Base-by-base conservation (phyloP, 2,329 filamentous ascomycete genomes). In the Sclerotinia subarctica region DNA sequence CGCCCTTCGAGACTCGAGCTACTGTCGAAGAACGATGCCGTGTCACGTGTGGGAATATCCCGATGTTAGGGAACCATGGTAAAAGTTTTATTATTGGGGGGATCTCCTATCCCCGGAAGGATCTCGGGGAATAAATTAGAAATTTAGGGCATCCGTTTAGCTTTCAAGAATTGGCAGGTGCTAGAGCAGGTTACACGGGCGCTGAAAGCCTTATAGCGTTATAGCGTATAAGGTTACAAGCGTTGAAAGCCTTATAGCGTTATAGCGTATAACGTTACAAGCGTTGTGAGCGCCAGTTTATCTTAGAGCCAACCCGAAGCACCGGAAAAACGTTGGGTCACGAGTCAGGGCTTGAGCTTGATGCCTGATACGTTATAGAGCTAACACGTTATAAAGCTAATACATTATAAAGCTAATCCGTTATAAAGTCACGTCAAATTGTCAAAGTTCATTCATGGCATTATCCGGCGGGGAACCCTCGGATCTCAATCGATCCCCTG, bases 1-100 rank as follows among this genome's bases (percentile, higher is more conserved):
- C 42, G 26, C 47, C 42, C 26, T 47, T 47, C 24, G 13, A 35
- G 26, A 19, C 26, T 19, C 26, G 5, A 53, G 29, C 52, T 21
- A 62, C 44, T 62, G 58, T 49, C 38, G 44, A 35, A 17, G 58
- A 49, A 35, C 29, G 19, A 38, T 51, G 59, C 32, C 46, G 46
- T 51, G 46, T 38, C 29, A 62, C 46, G 51, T 49, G 7, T n/a
- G 46, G n/a, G 8, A 32, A 38, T 62, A 13, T 47, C 44, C 44
- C 58, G 58, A 51, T 32, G 29, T 19, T 4, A 19, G 35, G 21
- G 26, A 35, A 49, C 10, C 11, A 24, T 19, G 29, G 32, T 38
- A 24, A 19, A 38, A 38, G 59, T 38, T 62, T 51, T 21, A 62
- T 62, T 51, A 29, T 29, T 29, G 29, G 59, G 46, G 59, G 46